These are phyloP conservation scores for Colletotrichum agaves DNA, from an alignment of 2,329 filamentous ascomycete genomes.

Conservation along the genomic window DNA sequence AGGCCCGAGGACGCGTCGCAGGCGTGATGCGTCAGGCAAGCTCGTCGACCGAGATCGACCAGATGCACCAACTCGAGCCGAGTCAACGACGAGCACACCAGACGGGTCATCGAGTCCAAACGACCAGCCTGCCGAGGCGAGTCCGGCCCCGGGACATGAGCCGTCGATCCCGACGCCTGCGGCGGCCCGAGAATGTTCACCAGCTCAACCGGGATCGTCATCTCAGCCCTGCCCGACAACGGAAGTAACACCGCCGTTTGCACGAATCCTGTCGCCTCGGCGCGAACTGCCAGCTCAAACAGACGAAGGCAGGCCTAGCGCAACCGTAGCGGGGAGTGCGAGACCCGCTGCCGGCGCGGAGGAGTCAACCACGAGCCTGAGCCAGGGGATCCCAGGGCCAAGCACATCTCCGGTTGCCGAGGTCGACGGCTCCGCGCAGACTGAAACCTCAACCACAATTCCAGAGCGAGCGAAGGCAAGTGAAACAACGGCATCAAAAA, in stretches of 20 bases:
- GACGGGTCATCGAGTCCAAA: not conserved
- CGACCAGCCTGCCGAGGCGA: not conserved
- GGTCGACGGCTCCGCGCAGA: conserved; percentile 1
- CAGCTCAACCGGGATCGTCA: not conserved
- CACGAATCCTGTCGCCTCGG: not conserved
- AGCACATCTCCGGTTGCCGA: not conserved
- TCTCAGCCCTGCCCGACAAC: not conserved
- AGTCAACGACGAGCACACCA: not conserved
- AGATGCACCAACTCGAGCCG: not conserved
- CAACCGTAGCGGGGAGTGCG: not conserved
- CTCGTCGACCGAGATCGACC: conserved; percentile 6
- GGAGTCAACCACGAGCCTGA: not conserved
- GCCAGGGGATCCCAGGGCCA: not conserved
- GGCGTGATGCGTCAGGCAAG: not conserved
- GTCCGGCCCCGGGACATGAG: not conserved
- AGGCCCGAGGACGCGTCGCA: not conserved
- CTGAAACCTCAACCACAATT: not conserved
- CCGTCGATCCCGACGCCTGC: not conserved
- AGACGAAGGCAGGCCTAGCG: not conserved
- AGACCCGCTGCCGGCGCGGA: conserved; percentile 4
- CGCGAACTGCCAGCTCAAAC: not conserved
- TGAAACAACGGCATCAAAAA: conserved; percentile 4
- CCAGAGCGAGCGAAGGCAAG: not conserved
- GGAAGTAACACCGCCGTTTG: not conserved
- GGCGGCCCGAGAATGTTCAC: not conserved